A percentile compares a stretch with the other conserved stretches of the same genome.
Conservation (phyloP, 805 yeast species). For the Wickerhamomyces alni region DNA sequence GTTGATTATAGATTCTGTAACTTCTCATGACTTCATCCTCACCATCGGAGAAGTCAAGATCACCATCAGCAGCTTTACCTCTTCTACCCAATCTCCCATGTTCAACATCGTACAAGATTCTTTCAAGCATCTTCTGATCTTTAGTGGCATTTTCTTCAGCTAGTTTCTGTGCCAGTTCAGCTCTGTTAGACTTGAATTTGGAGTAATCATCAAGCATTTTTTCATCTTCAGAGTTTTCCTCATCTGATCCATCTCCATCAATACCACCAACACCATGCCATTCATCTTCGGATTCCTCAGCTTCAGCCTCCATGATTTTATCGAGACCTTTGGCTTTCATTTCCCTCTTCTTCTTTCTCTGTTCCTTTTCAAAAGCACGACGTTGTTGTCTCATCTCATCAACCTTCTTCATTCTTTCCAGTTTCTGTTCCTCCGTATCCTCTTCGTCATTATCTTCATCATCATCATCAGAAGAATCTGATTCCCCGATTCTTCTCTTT, state of each 20-base stretch:
- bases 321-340: conserved; percentile 53
- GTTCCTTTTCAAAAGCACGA: conserved; percentile 18
- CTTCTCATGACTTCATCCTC: conserved; percentile 52
- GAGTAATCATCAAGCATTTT: conserved; percentile 69
- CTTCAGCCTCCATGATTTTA: conserved; percentile 70
- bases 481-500: conserved; percentile 11
- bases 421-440: conserved; percentile 16
- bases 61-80: conserved; percentile 45
- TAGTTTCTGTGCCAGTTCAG: conserved; percentile 50
- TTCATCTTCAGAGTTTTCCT: conserved; percentile 71
- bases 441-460: conserved; percentile 19
- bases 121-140: conserved; percentile 60
- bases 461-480: conserved; percentile 16
- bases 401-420: conserved; percentile 14
- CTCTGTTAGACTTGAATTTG: conserved; percentile 49
- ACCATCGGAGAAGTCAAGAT: conserved; percentile 66
- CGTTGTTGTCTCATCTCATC: conserved; percentile 18
- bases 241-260: conserved; percentile 47
- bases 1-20: conserved; percentile 18
- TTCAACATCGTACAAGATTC: conserved; percentile 63
- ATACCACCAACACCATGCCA: conserved; percentile 77
- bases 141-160: conserved; percentile 54
- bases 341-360: conserved; percentile 36
- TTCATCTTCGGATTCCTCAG: conserved; percentile 86
- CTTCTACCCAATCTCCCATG: conserved; percentile 64